Evolutionary conservation across 2,329 filamentous ascomycete species (phyloP).

Genomic region (Ceratocystis variospora): DNA sequence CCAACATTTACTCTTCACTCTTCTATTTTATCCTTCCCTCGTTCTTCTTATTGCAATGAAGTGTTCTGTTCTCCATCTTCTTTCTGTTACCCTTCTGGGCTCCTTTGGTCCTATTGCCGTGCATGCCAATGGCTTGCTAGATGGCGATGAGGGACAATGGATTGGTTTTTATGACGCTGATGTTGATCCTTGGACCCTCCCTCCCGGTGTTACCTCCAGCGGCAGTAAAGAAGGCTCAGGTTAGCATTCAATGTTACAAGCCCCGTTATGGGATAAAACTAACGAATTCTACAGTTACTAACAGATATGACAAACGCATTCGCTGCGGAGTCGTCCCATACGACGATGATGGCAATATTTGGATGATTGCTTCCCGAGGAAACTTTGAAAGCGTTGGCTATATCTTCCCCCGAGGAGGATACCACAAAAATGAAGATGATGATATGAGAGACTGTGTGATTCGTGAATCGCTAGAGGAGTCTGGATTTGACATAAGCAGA

Average conservation of each 20-base stretch:
- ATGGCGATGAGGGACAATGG: not conserved
- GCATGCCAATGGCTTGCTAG: not conserved
- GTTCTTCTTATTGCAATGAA: not conserved
- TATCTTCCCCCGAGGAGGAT: not conserved
- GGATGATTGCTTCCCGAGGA: not conserved
- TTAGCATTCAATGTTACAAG: not conserved
- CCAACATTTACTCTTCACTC: not conserved
- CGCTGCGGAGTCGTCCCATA: not conserved
- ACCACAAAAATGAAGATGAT: accelerated
- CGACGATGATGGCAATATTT: not conserved
- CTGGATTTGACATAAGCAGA: not conserved
- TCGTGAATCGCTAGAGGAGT: not conserved
- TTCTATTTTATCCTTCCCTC: not conserved
- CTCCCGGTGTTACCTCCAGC: not conserved
- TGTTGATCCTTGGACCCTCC: not conserved
- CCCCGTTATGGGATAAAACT: not conserved
- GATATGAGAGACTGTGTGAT: not conserved
- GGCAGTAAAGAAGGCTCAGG: not conserved
- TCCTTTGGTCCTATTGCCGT: not conserved
- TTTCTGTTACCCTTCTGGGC: not conserved
- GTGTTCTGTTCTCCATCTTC: not conserved
- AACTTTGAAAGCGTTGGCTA: not conserved
- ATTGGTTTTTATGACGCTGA: not conserved
- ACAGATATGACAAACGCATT: not conserved
- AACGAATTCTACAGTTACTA: not conserved